phyloP scores from a whole-genome alignment of 139 green algal genomes.

The Trebouxia sp. region DNA sequence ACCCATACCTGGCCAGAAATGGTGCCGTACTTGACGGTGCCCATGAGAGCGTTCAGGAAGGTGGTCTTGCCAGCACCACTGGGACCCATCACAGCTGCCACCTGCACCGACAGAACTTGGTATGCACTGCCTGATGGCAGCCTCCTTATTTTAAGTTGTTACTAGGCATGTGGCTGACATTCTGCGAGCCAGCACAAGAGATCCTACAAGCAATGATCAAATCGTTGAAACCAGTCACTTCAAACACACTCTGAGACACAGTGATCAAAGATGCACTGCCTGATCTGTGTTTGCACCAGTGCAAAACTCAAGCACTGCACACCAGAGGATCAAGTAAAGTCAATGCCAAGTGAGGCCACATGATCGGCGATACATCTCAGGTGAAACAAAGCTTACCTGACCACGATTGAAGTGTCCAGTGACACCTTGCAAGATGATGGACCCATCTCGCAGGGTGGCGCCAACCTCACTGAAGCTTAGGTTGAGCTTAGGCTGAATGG shows the following conservation, averaged over 20 bases:
- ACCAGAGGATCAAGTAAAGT: no score
- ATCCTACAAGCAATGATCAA: not conserved
- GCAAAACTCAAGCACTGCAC: no score
- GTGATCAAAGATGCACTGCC: not conserved
- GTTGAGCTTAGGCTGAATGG: slow-evolving; percentile 44
- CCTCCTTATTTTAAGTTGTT: not conserved
- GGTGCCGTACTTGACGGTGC: slow-evolving; percentile 29
- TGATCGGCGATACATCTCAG: no score
- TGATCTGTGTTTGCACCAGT: no score
- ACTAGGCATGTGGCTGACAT: not conserved
- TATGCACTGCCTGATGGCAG: no score
- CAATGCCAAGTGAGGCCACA: no score
- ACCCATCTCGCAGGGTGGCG: slow-evolving; percentile 41
- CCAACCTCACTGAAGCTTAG: slow-evolving; percentile 47
- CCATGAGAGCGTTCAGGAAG: slow-evolving; percentile 51
- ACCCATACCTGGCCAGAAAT: slow-evolving; percentile 39
- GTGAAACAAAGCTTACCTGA: slow-evolving; percentile 25
- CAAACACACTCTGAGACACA: not conserved
- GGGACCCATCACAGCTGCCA: slow-evolving; percentile 54
- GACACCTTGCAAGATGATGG: slow-evolving; percentile 39
- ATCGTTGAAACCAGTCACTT: not conserved
- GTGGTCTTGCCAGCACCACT: slow-evolving; percentile 54
- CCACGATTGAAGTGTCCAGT: slow-evolving; percentile 42
- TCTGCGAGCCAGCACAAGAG: not conserved
- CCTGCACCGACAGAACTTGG: not conserved